A percentile compares a stretch with the other conserved stretches of the same genome.
Evolutionary conservation across 208 protist species (phyloP).

Genomic region (Crithidia expoeki): DNA sequence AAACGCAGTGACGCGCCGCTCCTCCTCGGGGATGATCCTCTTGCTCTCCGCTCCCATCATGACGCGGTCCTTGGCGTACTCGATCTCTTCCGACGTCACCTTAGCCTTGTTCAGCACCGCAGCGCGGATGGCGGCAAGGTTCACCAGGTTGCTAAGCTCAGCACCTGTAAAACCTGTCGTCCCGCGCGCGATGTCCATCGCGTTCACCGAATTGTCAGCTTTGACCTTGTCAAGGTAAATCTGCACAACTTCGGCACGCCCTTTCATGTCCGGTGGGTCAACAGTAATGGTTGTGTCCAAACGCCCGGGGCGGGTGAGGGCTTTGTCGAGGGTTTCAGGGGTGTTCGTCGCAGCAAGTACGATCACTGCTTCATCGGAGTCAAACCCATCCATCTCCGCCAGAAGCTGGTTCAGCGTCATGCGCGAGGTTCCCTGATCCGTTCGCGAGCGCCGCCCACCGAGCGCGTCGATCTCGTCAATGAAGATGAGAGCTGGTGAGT

Average conservation of each 20-base stretch:
- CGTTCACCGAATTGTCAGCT: slow-evolving; percentile 60
- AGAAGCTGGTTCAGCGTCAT: slow-evolving; percentile 98
- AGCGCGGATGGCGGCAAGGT: slow-evolving; percentile 90
- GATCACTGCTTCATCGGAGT: slow-evolving; percentile 93
- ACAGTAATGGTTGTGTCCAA: slow-evolving; percentile 89
- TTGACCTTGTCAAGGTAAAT: slow-evolving; percentile 90
- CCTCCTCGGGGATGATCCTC: slow-evolving; percentile 87
- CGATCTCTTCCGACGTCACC: slow-evolving; percentile 84
- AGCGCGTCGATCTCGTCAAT: slow-evolving; percentile 99
- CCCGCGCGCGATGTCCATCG: slow-evolving; percentile 83
- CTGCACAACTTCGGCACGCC: slow-evolving; percentile 84
- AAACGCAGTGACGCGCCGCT: slow-evolving; percentile 88
- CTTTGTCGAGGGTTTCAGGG: slow-evolving; percentile 95
- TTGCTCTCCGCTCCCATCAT: slow-evolving; percentile 91
- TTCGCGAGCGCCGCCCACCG: slow-evolving; percentile 77
- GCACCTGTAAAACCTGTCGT: slow-evolving; percentile 93
- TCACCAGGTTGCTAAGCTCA: slow-evolving; percentile 93
- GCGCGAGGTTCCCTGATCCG: slow-evolving; percentile 73
- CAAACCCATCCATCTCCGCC: slow-evolving; percentile 97
- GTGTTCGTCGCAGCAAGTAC: slow-evolving; percentile 98
- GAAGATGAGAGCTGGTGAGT: slow-evolving; percentile 97
- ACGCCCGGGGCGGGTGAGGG: slow-evolving; percentile 91
- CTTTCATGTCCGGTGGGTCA: slow-evolving; percentile 92
- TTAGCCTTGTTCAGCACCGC: slow-evolving; percentile 78
- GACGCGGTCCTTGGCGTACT: slow-evolving; percentile 92